Percentiles rank a stretch among this genome's conserved stretches.
Evolutionary conservation across 2,329 filamentous ascomycete genomes (phyloP).

Genomic region (Colletotrichum abscissum): DNA sequence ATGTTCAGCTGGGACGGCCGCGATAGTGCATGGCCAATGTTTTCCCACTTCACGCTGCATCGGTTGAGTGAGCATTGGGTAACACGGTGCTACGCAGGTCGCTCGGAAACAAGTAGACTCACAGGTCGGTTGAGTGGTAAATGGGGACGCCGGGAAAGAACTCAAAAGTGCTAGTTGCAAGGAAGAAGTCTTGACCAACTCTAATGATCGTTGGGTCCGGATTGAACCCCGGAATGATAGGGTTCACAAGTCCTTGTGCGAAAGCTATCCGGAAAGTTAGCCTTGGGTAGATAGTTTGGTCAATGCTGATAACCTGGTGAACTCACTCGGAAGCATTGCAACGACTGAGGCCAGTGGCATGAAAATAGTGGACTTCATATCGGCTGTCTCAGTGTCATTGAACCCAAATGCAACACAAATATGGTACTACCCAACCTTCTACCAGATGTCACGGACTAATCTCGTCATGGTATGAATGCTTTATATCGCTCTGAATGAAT

Average conservation of each 20-base stretch:
- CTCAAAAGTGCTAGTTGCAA: conserved; percentile 35
- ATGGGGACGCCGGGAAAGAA: conserved; percentile 35
- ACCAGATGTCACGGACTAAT: too few relatives aligned
- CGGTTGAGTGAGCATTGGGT: neutral
- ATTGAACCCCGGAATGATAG: conserved; percentile 36
- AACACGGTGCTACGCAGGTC: too few relatives aligned
- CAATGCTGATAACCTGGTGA: neutral
- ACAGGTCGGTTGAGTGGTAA: conserved; percentile 35
- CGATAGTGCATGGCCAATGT: conserved; percentile 33
- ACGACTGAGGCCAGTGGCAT: neutral
- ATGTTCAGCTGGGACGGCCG: conserved; percentile 33
- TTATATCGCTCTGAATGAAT: neutral
- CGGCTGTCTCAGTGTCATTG: neutral
- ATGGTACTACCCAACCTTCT: neutral
- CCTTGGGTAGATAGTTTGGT: neutral
- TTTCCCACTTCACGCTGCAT: conserved; percentile 32
- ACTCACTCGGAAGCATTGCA: neutral
- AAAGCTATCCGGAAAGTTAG: neutral
- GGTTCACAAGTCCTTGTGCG: conserved; percentile 21
- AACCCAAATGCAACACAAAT: neutral
- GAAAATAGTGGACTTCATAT: neutral
- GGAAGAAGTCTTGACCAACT: conserved; percentile 31
- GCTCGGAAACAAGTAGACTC: neutral
- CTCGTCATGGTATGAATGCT: neutral
- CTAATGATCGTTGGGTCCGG: conserved; percentile 34